These are phyloP conservation scores for Nicotiana knightiana DNA, from an alignment of 257 asterid species.

Conservation along the genomic window DNA sequence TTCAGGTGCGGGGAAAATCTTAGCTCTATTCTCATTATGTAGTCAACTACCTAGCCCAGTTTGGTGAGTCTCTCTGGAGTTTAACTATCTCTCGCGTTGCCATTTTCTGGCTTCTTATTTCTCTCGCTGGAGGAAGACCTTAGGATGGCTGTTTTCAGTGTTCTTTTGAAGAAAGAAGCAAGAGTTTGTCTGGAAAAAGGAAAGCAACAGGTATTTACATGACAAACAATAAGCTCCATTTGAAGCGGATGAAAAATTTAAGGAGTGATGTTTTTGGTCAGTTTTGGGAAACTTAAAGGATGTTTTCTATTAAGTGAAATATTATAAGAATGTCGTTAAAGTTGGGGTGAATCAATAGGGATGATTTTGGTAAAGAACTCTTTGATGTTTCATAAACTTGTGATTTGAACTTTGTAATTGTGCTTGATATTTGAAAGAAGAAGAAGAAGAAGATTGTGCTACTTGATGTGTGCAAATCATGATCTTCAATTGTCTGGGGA, in stretches of 20 bases:
- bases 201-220: neutral
- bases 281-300: neutral
- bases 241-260: neutral
- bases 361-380: neutral
- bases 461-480: neutral
- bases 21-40: constrained; percentile 63
- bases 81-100: constrained; percentile 26
- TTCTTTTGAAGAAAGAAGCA: neutral
- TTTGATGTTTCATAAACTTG: neutral
- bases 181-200: neutral
- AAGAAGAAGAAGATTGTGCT: neutral
- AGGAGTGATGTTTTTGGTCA: neutral
- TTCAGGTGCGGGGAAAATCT: constrained; percentile 76
- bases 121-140: neutral
- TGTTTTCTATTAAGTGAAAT: neutral
- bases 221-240: neutral
- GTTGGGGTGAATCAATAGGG: neutral
- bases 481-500: neutral
- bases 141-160: neutral
- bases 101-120: neutral
- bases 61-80: constrained; percentile 44
- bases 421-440: neutral
- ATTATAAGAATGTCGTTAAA: neutral
- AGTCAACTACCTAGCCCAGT: constrained; percentile 47
- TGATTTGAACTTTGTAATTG: neutral